Evolutionary conservation across 805 yeast species (phyloP).

Genomic region (Kuraishia piskuri): DNA sequence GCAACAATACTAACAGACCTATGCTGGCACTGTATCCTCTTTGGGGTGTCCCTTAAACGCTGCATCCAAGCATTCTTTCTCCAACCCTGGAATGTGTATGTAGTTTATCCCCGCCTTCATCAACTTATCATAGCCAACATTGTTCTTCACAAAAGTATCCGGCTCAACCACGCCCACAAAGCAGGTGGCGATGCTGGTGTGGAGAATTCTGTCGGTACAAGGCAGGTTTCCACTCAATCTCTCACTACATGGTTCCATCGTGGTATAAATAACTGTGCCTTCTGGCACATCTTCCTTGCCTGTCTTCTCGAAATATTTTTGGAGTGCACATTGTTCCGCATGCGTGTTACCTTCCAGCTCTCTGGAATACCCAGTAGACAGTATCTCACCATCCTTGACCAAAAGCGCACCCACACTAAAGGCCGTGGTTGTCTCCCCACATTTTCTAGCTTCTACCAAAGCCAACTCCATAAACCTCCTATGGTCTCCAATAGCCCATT

Average conservation of each 20-base stretch:
- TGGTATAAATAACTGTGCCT: slow-evolving; percentile 81
- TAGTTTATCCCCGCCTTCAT: slow-evolving; percentile 56
- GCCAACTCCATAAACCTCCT: slow-evolving; percentile 66
- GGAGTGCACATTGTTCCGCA: slow-evolving; percentile 92
- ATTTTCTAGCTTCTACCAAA: slow-evolving; percentile 65
- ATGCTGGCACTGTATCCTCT: not conserved
- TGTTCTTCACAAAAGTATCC: slow-evolving; percentile 73
- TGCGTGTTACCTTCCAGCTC: slow-evolving; percentile 94
- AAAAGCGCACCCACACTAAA: slow-evolving; percentile 92
- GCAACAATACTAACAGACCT: not conserved
- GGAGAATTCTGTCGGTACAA: slow-evolving; percentile 69
- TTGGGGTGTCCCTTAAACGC: slow-evolving; percentile 68
- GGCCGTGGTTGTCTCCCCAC: slow-evolving; percentile 78
- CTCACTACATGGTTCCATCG: slow-evolving; percentile 95
- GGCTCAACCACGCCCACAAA: slow-evolving; percentile 94
- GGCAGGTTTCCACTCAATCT: slow-evolving; percentile 87
- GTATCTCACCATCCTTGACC: slow-evolving; percentile 48
- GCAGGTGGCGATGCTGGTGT: slow-evolving; percentile 50
- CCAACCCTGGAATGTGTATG: slow-evolving; percentile 76
- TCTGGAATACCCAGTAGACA: slow-evolving; percentile 83
- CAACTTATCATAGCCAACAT: slow-evolving; percentile 52
- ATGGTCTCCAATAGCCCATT: slow-evolving; percentile 68
- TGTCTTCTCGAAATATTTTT: slow-evolving; percentile 46
- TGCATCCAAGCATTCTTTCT: slow-evolving; percentile 53
- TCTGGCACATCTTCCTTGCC: slow-evolving; percentile 42